Conservation (phyloP, 2,329 filamentous ascomycete genomes). For the Alternaria tenuissima region DNA sequence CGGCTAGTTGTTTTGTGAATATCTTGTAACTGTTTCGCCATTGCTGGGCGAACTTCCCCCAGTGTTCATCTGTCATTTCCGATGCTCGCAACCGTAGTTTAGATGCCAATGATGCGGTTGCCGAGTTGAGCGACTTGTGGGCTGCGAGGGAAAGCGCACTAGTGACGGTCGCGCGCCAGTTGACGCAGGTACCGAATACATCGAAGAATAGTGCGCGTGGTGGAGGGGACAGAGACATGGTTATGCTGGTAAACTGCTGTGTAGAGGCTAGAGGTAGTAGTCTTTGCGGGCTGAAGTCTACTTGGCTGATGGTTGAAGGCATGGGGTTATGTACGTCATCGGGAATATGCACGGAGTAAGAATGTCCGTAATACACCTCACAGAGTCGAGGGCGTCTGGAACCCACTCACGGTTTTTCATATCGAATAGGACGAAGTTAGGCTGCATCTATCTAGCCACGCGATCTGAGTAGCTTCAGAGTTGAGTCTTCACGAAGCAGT, state of each 20-base stretch:
- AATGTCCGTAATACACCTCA: too few relatives aligned
- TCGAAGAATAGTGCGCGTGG: slow-evolving; percentile 74
- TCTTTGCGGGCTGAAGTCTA: background rate
- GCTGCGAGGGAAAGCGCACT: slow-evolving; percentile 64
- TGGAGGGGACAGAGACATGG: slow-evolving; percentile 35
- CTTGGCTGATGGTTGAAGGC: background rate
- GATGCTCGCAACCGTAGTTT: slow-evolving; percentile 59
- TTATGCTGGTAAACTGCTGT: slow-evolving; percentile 10
- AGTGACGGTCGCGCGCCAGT: slow-evolving; percentile 76
- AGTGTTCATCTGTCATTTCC: slow-evolving; percentile 65
- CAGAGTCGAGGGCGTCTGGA: too few relatives aligned
- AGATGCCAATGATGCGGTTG: slow-evolving; percentile 56
- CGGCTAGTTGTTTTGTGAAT: slow-evolving; percentile 67
- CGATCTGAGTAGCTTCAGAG: too few relatives aligned
- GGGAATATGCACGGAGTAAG: too few relatives aligned
- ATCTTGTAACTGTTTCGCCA: slow-evolving; percentile 72
- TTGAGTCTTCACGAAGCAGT: too few relatives aligned
- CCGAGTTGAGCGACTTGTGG: slow-evolving; percentile 56
- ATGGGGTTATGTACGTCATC: too few relatives aligned
- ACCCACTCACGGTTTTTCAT: too few relatives aligned
- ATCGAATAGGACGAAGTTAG: too few relatives aligned
- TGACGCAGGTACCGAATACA: slow-evolving; percentile 80
- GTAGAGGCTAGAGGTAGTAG: background rate
- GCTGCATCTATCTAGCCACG: too few relatives aligned
- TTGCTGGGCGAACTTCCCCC: slow-evolving; percentile 71